These are phyloP conservation scores for Pseudonitzschia multiseries DNA, from an alignment of 108 stramenopile genomes.

Conservation along the genomic window DNA sequence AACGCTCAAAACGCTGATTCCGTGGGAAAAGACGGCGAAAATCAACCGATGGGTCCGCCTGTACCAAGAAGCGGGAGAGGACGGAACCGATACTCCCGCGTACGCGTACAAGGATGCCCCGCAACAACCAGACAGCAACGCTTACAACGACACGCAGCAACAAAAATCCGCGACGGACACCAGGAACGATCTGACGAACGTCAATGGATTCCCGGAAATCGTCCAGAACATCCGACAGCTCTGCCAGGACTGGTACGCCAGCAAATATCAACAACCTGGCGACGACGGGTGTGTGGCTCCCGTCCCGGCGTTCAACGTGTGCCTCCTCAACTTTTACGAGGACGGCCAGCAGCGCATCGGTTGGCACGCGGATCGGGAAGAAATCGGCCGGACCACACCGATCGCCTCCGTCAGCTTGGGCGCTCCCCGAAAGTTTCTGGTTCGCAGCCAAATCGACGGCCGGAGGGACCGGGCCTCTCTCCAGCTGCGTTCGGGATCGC, in stretches of 20 bases:
- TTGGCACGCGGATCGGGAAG: constrained; percentile 78
- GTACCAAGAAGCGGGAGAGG: constrained; percentile 15
- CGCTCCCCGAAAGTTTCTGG: constrained; percentile 47
- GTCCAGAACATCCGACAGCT: constrained; percentile 25
- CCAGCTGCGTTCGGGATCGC: constrained; percentile 44
- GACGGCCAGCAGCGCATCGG: constrained; percentile 64
- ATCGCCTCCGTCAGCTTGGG: constrained; percentile 68
- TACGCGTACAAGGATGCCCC: constrained; percentile 42
- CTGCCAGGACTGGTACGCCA: constrained; percentile 67
- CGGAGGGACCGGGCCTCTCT: constrained; percentile 44
- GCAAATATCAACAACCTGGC: constrained; percentile 23
- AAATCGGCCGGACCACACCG: constrained; percentile 63
- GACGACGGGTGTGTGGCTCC: background rate
- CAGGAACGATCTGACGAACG: background rate
- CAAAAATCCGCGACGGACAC: background rate
- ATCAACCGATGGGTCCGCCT: constrained; percentile 76
- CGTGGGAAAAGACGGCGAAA: constrained; percentile 70
- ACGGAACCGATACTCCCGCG: constrained; percentile 34
- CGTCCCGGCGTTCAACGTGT: constrained; percentile 53
- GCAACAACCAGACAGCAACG: too few species aligned
- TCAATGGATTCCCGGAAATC: constrained; percentile 22
- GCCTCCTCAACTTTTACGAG: constrained; percentile 72
- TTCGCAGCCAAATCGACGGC: constrained; percentile 57
- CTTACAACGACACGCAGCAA: too few species aligned
- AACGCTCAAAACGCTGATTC: constrained; percentile 44